Base-by-base conservation (phyloP, 805 yeast genomes). In the Kurtzmaniella cleridarum region DNA sequence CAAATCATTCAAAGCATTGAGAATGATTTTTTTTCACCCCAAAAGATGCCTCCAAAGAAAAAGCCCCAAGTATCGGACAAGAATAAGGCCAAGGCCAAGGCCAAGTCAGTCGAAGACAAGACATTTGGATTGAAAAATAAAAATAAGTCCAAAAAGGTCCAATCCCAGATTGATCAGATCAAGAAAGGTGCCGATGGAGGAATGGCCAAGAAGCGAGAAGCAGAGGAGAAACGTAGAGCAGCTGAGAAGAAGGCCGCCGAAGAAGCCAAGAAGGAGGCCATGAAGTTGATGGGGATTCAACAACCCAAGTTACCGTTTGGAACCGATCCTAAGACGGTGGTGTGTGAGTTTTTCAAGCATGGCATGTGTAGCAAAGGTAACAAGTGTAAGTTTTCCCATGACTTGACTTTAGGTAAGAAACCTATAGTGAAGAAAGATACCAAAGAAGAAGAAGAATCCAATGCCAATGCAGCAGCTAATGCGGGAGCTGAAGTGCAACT, bases 401-500 rank as follows among this genome's bases (percentile, higher is more conserved):
- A 93, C 59, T 62, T 86, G 57, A 73, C 77, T 44, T 76, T 87
- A 18, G 98, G 90, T 28, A 79, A 96, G 61, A 90, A 84, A 62
- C 86, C 84, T 27, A 20, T 20, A 20, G 24, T 20, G 24, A 8
- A 20, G 8, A 8, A 20, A 8, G 39, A 18, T n/a, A 86, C 76
- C 36, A 76, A 70, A 41, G 82, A 84, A 58, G 83, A 80, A 48
- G 71, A 71, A 15, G 98, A 93, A 62, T 86, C 93, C 4, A 89
- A 91, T 96, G 97, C 89, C 52, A 74, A 73, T 34, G 91, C 98
- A 98, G 98, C 93, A 65, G 97, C 91, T 65, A 97, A 82, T 54
- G 93, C 90, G 69, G 24, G 24, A 5, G 24, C 24, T 8, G 73
- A 73, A 27, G 98, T 93, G 45, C 83, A 93, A 53, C 41, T 75